A percentile compares a stretch with the other conserved stretches of the same genome.
These are phyloP conservation scores for Magnolia officinalis DNA, from an alignment of 164 flowering plant genomes.

Conservation along the genomic window DNA sequence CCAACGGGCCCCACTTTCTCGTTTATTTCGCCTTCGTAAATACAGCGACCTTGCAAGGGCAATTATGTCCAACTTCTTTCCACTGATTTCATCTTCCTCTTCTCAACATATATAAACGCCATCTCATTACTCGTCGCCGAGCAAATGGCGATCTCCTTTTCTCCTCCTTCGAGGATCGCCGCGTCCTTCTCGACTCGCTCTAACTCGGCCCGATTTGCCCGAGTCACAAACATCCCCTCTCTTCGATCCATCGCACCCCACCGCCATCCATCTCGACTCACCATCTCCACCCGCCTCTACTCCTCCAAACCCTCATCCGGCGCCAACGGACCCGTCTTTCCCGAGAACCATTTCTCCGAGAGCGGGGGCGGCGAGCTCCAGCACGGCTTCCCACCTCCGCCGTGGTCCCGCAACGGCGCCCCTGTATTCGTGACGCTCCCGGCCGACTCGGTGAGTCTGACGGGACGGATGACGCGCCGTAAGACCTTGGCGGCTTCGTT, in stretches of 20 bases:
- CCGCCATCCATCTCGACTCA: conserved; percentile 16
- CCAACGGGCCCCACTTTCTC: no score
- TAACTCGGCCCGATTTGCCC: background rate
- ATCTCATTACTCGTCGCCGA: background rate
- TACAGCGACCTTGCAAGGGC: no score
- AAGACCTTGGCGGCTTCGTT: conserved; percentile 42
- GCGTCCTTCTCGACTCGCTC: background rate
- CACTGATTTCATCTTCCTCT: no score
- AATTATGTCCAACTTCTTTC: no score
- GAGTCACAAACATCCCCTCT: conserved; percentile 2
- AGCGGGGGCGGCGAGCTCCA: conserved; percentile 31
- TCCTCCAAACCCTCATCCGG: conserved; percentile 32
- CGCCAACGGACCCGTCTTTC: conserved; percentile 27
- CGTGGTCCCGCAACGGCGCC: conserved; percentile 23
- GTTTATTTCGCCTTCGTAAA: no score
- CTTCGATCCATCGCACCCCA: conserved; percentile 2
- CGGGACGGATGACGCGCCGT: conserved; percentile 27
- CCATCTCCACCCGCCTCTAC: conserved; percentile 28
- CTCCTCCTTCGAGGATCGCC: background rate
- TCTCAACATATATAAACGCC: no score
- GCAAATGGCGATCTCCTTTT: conserved; percentile 11
- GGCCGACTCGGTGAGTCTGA: conserved; percentile 25
- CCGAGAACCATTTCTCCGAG: conserved; percentile 32
- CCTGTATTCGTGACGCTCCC: conserved; percentile 62
- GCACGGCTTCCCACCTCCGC: conserved; percentile 26